Evolutionary conservation across 1,284 basidiomycete species (phyloP).

Genomic region (Volvariella volvacea): DNA sequence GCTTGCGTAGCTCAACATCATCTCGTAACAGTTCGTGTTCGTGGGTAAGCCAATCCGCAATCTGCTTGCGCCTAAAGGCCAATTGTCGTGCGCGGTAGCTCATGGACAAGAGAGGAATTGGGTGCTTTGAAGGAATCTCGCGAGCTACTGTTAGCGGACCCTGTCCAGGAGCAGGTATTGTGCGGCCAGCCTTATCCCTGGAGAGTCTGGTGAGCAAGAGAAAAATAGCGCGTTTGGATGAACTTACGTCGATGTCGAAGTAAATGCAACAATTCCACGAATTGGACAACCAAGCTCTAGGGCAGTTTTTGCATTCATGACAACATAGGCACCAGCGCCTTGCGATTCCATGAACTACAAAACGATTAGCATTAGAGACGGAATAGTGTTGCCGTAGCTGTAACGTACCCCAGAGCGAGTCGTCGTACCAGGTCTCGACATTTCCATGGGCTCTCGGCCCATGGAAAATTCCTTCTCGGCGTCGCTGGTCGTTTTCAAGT

Average conservation of each 20-base stretch:
- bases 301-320: slow-evolving; percentile 96
- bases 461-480: slow-evolving; percentile 96
- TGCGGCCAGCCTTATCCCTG: slow-evolving; percentile 92
- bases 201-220: slow-evolving; percentile 8
- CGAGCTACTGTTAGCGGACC: slow-evolving; percentile 85
- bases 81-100: slow-evolving; percentile 89
- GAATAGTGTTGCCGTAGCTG: too few relatives aligned
- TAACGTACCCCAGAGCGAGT: slow-evolving; percentile 86
- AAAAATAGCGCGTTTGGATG: slow-evolving; percentile 1
- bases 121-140: slow-evolving; percentile 71
- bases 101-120: slow-evolving; percentile 73
- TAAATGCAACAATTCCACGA: slow-evolving; percentile 91
- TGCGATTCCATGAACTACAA: slow-evolving; percentile 92
- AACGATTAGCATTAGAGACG: too few relatives aligned
- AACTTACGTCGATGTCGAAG: slow-evolving; percentile 89
- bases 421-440: slow-evolving; percentile 95
- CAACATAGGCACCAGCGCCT: slow-evolving; percentile 93
- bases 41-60: slow-evolving; percentile 88
- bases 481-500: slow-evolving; percentile 99
- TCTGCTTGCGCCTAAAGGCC: slow-evolving; percentile 87
- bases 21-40: slow-evolving; percentile 80
- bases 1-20: too few relatives aligned
- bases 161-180: slow-evolving; percentile 88
- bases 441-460: slow-evolving; percentile 97
- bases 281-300: slow-evolving; percentile 92